Percentiles rank a stretch among this genome's conserved stretches.
phyloP scores from a whole-genome alignment of 1,284 basidiomycete genomes.

The Rhodotorula sp. region DNA sequence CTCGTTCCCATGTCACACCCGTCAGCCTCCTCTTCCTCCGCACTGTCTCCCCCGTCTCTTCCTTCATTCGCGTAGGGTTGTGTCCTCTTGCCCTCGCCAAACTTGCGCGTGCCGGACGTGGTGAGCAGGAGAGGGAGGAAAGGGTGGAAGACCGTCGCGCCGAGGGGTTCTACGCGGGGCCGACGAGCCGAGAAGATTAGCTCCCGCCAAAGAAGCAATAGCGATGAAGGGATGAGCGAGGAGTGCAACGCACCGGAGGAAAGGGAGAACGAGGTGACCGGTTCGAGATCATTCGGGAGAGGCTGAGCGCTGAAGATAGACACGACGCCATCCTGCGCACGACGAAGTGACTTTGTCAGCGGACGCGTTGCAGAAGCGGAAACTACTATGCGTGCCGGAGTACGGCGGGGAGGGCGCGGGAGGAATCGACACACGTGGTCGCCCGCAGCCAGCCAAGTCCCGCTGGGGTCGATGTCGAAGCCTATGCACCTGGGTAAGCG shows the following conservation, averaged over 20 bases:
- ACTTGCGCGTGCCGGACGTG: constrained; percentile 7
- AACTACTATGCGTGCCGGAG: no score
- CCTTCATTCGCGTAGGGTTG: not conserved
- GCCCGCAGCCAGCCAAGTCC: constrained; percentile 68
- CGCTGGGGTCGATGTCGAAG: constrained; percentile 75
- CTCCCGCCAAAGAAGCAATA: not conserved
- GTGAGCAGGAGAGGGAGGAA: constrained; percentile 11
- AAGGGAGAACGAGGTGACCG: constrained; percentile 6
- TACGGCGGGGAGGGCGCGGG: no score
- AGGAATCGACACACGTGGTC: constrained; percentile 61
- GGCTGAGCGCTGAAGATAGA: constrained; percentile 37
- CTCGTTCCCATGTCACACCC: not conserved
- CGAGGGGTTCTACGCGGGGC: constrained; percentile 1
- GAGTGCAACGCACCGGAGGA: not conserved
- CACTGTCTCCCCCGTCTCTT: not conserved
- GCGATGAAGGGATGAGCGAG: not conserved
- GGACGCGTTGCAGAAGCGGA: not conserved
- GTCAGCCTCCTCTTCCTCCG: not conserved
- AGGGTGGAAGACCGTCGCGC: constrained; percentile 19
- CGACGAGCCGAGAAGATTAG: no score
- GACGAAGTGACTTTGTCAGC: no score
- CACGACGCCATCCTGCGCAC: constrained; percentile 45
- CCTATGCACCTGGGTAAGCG: constrained; percentile 44
- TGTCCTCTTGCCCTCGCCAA: not conserved
- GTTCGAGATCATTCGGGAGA: constrained; percentile 8